Evolutionary conservation across 768 basidiomycete genomes (phyloP).

Genomic region (Boletus bicolor): DNA sequence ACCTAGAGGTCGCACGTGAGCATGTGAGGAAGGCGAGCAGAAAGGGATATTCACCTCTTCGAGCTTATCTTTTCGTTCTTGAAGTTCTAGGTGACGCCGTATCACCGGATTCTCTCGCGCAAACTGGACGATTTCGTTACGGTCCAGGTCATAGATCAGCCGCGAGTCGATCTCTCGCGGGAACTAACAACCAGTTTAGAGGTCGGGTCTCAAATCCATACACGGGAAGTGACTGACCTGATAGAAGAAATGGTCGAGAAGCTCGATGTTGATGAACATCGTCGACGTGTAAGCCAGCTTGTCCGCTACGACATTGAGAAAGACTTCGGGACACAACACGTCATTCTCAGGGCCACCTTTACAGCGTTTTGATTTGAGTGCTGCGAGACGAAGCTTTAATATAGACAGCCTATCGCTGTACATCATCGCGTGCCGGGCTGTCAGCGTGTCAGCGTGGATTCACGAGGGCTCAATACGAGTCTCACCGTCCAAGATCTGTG

Average conservation of each 20-base stretch:
- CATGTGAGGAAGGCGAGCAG: neutral
- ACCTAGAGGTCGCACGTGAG: constrained; percentile 48
- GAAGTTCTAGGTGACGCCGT: constrained; percentile 83
- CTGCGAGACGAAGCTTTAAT: constrained; percentile 80
- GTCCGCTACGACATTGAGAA: constrained; percentile 94
- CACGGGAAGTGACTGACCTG: constrained; percentile 54
- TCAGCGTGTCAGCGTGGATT: constrained; percentile 4
- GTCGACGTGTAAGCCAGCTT: constrained; percentile 94
- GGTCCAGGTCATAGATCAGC: constrained; percentile 89
- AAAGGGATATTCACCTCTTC: constrained; percentile 65
- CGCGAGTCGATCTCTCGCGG: constrained; percentile 96
- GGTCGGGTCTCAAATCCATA: neutral
- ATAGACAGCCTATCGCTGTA: constrained; percentile 79
- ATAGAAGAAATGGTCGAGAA: constrained; percentile 98
- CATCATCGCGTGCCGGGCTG: constrained; percentile 90
- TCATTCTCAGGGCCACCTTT: constrained; percentile 83
- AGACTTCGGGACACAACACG: constrained; percentile 92
- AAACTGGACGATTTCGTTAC: constrained; percentile 84
- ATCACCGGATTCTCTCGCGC: constrained; percentile 95
- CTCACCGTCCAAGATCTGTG: constrained; percentile 88
- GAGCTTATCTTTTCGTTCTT: constrained; percentile 95
- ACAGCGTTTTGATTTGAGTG: constrained; percentile 88
- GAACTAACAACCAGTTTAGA: constrained; percentile 54
- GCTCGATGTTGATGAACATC: constrained; percentile 98
- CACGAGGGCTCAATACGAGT: neutral